These are phyloP conservation scores for Discostella stelligeroides DNA, from an alignment of 108 stramenopile genomes.

Conservation along the genomic window DNA sequence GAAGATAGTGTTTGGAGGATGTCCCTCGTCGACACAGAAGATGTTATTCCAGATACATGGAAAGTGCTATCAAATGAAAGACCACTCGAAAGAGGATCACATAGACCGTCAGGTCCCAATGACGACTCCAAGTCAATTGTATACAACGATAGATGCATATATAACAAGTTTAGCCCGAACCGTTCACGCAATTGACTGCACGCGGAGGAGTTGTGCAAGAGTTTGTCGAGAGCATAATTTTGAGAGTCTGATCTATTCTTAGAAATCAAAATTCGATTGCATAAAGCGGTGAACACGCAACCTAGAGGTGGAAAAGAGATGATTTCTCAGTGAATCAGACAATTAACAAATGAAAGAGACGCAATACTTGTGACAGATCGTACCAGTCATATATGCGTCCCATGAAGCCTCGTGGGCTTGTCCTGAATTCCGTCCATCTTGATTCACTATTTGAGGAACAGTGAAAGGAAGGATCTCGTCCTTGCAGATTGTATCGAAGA, in stretches of 20 bases:
- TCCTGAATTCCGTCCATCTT: slow-evolving; percentile 27
- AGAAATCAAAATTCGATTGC: slow-evolving; percentile 24
- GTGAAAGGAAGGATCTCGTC: slow-evolving; percentile 9
- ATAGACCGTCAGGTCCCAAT: slow-evolving; percentile 34
- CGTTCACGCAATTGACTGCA: slow-evolving; percentile 31
- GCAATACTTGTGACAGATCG: background rate
- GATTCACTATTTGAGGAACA: slow-evolving; percentile 16
- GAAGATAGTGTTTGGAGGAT: slow-evolving; percentile 58
- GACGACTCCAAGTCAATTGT: slow-evolving; percentile 77
- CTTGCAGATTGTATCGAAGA: slow-evolving; percentile 36
- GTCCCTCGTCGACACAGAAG: slow-evolving; percentile 70
- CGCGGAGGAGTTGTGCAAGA: slow-evolving; percentile 37
- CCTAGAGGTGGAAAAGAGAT: slow-evolving; percentile 3
- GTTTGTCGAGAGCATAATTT: slow-evolving; percentile 17
- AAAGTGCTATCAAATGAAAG: slow-evolving; percentile 60
- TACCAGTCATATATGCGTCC: slow-evolving; percentile 83
- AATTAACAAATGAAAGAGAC: slow-evolving; percentile 17
- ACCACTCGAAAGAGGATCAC: slow-evolving; percentile 65
- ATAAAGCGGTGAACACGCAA: slow-evolving; percentile 36
- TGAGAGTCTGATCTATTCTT: slow-evolving; percentile 14
- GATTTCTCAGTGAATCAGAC: background rate
- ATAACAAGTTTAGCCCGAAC: slow-evolving; percentile 70
- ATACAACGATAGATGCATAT: slow-evolving; percentile 65
- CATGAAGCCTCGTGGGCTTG: slow-evolving; percentile 76
- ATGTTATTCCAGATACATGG: slow-evolving; percentile 62